These are phyloP conservation scores for Pulveroboletus sp. DNA, from an alignment of 768 basidiomycete genomes.

Conservation along the genomic window DNA sequence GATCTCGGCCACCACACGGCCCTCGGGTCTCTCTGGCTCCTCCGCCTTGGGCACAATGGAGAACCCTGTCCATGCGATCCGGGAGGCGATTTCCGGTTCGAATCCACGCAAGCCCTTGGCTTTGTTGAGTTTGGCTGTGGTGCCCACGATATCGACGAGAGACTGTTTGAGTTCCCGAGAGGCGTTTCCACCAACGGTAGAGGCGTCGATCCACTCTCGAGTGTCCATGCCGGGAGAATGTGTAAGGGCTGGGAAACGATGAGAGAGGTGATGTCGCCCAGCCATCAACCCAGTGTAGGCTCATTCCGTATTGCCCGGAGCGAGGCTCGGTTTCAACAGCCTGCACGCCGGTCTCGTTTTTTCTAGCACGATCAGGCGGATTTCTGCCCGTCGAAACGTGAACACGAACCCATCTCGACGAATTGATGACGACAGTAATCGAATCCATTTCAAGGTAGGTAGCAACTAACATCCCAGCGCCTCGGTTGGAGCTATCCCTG, in stretches of 20 bases:
- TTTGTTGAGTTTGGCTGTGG: slow-evolving; percentile 1
- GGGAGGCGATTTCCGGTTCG: slow-evolving; percentile 18
- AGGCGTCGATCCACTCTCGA: slow-evolving; percentile 14
- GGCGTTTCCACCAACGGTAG: slow-evolving; percentile 27
- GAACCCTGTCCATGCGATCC: slow-evolving; percentile 36
- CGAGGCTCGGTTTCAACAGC: no score
- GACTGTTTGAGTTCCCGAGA: slow-evolving; percentile 24
- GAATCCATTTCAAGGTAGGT: no score
- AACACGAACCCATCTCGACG: no score
- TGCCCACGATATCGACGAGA: slow-evolving; percentile 19
- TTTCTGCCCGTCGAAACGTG: no score
- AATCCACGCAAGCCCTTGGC: slow-evolving; percentile 17
- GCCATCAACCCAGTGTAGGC: no score
- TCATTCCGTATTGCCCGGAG: no score
- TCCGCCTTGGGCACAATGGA: slow-evolving; percentile 42
- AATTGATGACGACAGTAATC: no score
- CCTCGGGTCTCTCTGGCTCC: slow-evolving; percentile 39
- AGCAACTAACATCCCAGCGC: no score
- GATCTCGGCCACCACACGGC: slow-evolving; percentile 41
- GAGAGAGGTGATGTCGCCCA: neutral
- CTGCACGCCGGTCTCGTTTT: no score
- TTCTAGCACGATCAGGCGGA: no score
- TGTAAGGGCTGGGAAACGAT: no score
- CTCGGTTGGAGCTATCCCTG: no score
- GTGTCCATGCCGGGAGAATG: slow-evolving; percentile 5